These are phyloP conservation scores for Wickerhamiella azyma DNA, from an alignment of 805 yeast species.

Conservation along the genomic window DNA sequence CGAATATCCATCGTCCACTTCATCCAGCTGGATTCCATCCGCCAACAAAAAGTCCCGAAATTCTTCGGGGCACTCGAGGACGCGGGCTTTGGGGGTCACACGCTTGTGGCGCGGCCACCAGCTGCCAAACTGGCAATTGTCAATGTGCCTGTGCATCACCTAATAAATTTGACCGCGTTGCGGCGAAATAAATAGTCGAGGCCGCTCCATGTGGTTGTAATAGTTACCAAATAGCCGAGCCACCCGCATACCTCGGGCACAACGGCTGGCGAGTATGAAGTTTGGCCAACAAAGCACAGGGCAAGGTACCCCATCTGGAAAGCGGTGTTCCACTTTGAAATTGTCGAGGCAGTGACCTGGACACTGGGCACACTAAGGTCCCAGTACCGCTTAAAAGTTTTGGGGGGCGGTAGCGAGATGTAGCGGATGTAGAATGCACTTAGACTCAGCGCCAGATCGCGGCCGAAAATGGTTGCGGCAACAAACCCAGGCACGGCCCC, in stretches of 20 bases:
- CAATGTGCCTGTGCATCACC: neutral
- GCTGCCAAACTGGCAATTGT: constrained; percentile 7
- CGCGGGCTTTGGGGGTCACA: constrained; percentile 36
- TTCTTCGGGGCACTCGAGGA: constrained; percentile 44
- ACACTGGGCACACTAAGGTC: constrained; percentile 73
- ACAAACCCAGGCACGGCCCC: constrained; percentile 50
- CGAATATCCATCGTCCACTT: constrained; percentile 27
- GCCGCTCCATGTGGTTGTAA: constrained; percentile 63
- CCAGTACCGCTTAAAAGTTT: constrained; percentile 56
- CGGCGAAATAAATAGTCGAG: constrained; percentile 28
- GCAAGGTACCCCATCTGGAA: constrained; percentile 87
- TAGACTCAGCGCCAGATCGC: constrained; percentile 62
- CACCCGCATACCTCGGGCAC: constrained; percentile 17
- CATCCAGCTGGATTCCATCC: constrained; percentile 57
- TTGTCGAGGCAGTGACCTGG: constrained; percentile 72
- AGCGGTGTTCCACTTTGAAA: constrained; percentile 81
- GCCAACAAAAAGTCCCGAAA: constrained; percentile 48
- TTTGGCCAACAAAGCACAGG: constrained; percentile 30
- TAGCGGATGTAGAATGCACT: constrained; percentile 64
- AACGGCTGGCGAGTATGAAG: constrained; percentile 21
- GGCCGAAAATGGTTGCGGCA: constrained; percentile 58
- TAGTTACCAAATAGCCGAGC: constrained; percentile 33
- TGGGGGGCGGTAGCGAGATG: constrained; percentile 60
- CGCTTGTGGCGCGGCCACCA: constrained; percentile 46
- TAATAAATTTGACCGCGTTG: constrained; percentile 18